Evolutionary conservation across 139 green algal species (phyloP).

Genomic region (Diplosphaera chodatii): DNA sequence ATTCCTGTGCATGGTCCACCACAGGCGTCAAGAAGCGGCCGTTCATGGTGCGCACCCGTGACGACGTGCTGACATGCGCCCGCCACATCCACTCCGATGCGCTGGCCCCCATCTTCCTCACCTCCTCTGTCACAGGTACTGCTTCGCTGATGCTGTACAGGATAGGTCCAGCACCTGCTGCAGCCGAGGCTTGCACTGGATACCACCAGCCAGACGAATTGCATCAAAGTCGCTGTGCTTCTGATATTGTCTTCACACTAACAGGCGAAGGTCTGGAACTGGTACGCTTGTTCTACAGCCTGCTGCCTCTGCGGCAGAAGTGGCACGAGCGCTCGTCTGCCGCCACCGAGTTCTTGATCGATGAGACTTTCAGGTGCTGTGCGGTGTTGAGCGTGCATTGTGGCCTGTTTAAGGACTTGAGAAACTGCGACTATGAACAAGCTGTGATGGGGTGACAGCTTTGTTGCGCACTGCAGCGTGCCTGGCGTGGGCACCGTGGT

Average conservation of each 20-base stretch:
- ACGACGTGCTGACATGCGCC: conserved; percentile 81
- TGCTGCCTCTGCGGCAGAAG: conserved; percentile 73
- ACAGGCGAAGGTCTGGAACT: conserved; percentile 69
- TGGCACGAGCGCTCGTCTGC: conserved; percentile 48
- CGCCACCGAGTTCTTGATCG: conserved; percentile 79
- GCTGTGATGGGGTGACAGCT: too few relatives aligned
- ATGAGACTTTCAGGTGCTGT: conserved; percentile 66
- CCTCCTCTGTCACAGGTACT: conserved; percentile 66
- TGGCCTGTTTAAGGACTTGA: not conserved
- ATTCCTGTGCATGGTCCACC: not conserved
- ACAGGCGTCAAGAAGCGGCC: conserved; percentile 70
- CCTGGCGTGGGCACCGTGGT: conserved; percentile 86
- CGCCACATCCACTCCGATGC: conserved; percentile 73
- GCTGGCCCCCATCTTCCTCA: conserved; percentile 88
- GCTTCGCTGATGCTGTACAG: conserved; percentile 15
- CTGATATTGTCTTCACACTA: not conserved
- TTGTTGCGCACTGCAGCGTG: not conserved
- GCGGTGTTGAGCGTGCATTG: not conserved
- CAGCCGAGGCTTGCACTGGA: too few relatives aligned
- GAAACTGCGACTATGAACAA: too few relatives aligned
- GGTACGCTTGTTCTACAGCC: conserved; percentile 81
- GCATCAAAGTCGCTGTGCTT: too few relatives aligned
- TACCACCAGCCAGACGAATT: too few relatives aligned
- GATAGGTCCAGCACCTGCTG: too few relatives aligned
- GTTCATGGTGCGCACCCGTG: conserved; percentile 62